phyloP scores from a whole-genome alignment of 1,284 basidiomycete species.

The Blastosporella zonata region DNA sequence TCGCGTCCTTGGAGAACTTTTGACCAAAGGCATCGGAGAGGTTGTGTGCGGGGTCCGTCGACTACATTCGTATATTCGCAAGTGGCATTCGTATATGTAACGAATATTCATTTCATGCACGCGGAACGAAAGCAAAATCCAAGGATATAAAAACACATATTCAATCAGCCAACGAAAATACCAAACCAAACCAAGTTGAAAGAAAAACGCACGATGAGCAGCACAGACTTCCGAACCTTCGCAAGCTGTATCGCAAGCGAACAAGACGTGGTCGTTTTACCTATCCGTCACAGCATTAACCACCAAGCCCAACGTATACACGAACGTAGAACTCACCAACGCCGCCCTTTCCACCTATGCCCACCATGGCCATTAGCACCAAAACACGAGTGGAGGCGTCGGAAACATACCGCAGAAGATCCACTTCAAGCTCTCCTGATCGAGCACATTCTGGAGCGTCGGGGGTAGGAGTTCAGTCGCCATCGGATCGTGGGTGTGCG shows the following conservation, averaged over 20 bases:
- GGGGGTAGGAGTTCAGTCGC: slow-evolving; percentile 62
- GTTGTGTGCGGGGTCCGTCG: slow-evolving; percentile 98
- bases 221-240: slow-evolving; percentile 82
- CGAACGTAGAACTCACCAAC: slow-evolving; percentile 78
- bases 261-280: slow-evolving; percentile 95
- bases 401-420: slow-evolving; percentile 84
- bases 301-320: too few relatives aligned
- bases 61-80: slow-evolving; percentile 47
- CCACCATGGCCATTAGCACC: slow-evolving; percentile 7
- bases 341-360: slow-evolving; percentile 87
- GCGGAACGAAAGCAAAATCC: too few relatives aligned
- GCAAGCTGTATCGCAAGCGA: slow-evolving; percentile 95
- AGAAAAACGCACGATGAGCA: slow-evolving; percentile 76
- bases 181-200: neutral
- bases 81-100: too few relatives aligned
- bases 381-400: slow-evolving; percentile 1
- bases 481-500: slow-evolving; percentile 27
- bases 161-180: neutral
- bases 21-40: slow-evolving; percentile 98
- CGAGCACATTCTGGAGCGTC: slow-evolving; percentile 86
- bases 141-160: neutral
- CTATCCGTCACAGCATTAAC: slow-evolving; percentile 35
- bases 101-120: too few relatives aligned
- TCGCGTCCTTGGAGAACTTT: slow-evolving; percentile 99
- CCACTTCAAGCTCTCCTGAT: slow-evolving; percentile 90